Base-by-base conservation (phyloP, 2,329 filamentous ascomycete genomes). In the Talaromyces rugulosus region DNA sequence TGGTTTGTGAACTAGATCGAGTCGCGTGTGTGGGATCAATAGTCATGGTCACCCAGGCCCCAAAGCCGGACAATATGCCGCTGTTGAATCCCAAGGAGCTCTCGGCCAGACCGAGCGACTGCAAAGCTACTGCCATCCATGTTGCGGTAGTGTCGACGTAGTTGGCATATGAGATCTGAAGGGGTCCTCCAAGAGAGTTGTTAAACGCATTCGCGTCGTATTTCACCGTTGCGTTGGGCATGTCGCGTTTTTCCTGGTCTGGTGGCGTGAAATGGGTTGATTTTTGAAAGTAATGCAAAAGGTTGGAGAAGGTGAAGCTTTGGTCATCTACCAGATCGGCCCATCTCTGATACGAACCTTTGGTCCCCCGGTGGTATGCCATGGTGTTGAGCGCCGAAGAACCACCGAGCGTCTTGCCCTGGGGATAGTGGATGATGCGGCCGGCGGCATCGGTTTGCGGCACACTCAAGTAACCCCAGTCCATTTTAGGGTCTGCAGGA, bases 131-230 rank as follows among this genome's bases (percentile, higher is more conserved):
- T 18, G 64, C 60, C 1, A 63, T 60, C 68, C 71, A 75, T 1
- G 71, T 69, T 4, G 63, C 67, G 40, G 74, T 67, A 0, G 68
- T 57, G 8, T 68, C 61, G 12, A 67, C 69, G 12, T 60, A 67
- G 59, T 71, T 68, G 23, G 70, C 59, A 59, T 68, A 75, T 0
- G 72, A 70, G 5, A 76, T 69, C 18, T 74, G 62, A 5, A 77
- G 63, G 11, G 72, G 74, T 1, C 58, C 58, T 1, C 73, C 73
- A 55, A 30, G 50, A 1, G 65, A 65, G 16, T 60, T 59, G 5
- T 47, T 56, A 28, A 71, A 66, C 6, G 65, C 65, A 16, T 63
- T 58, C 2, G 60, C 33, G 4, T 70, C 63, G 42, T 73, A 68
- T 1, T 52, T 62, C 18, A 66, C 66, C 64, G 56, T 73, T 72